Base-by-base conservation (phyloP, 1,284 basidiomycete genomes). In the Waitea zeae region DNA sequence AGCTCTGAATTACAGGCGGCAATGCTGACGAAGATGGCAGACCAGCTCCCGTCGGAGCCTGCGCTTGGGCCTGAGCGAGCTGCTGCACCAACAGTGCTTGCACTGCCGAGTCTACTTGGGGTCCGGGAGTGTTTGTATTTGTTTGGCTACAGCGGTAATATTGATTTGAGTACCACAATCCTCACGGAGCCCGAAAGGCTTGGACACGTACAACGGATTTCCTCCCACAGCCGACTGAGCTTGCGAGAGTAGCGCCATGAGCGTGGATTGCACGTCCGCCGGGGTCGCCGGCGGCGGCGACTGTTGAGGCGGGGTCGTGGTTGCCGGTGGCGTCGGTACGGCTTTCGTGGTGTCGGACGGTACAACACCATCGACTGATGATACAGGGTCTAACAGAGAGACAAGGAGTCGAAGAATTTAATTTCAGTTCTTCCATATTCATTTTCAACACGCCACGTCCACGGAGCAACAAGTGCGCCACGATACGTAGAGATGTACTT, bases 31-130 rank as follows among this genome's bases (percentile, higher is more conserved):
- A n/a, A n/a, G n/a, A n/a, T n/a, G n/a, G n/a, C n/a, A n/a, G n/a
- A n/a, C n/a, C n/a, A n/a, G n/a, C n/a, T n/a, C n/a, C n/a, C n/a
- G n/a, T n/a, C 37, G 38, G 51, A 44, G 46, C 52, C 51, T 49
- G 55, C 46, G 54, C 54, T 30, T 44, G 44, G 38, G 44, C 46
- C 44, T 42, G 44, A 32, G 43, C 43, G 70, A 38, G 77, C 61
- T 78, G 79, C 46, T 80, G 77, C 45, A 86, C 58, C 44, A 81
- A 58, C 35, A n/a, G n/a, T n/a, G 71, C 69, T 37, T 82, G 57
- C 49, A 78, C 75, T 40, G 62, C 57, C 30, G 64, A 54, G 42
- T 69, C 67, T 41, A 73, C 47, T 36, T 50, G 53, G 29, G 57
- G 52, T 36, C 49, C 49, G 45, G 17, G 50, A 12, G 28, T 67